Percentiles rank a stretch among this genome's conserved stretches.
These are phyloP conservation scores for Lentinula sp. DNA, from an alignment of 768 basidiomycete species.

Conservation along the genomic window DNA sequence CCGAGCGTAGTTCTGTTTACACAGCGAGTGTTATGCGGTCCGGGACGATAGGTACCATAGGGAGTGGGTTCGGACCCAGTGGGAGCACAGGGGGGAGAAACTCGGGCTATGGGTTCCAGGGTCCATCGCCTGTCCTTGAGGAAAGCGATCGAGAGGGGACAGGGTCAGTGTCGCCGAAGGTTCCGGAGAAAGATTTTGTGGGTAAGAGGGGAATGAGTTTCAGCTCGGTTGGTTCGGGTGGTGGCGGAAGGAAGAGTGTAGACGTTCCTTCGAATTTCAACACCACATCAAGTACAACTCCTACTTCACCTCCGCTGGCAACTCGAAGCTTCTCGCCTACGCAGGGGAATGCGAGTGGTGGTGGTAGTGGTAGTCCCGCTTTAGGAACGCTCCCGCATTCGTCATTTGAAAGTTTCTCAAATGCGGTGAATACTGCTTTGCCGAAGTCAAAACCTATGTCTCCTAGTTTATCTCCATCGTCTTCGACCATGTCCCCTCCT, in stretches of 20 bases:
- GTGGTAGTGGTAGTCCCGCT: background rate
- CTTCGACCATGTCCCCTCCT: too few species aligned
- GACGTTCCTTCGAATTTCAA: too few species aligned
- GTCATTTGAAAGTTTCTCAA: background rate
- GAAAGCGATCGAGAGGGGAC: slow-evolving; percentile 3
- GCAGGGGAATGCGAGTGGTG: too few species aligned
- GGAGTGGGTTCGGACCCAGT: background rate
- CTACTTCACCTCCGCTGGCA: too few species aligned
- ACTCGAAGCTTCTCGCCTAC: too few species aligned
- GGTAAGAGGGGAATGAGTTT: too few species aligned
- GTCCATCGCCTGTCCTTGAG: slow-evolving; percentile 10
- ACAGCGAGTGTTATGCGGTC: slow-evolving; percentile 2
- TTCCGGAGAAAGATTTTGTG: slow-evolving; percentile 1
- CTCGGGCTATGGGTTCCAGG: background rate
- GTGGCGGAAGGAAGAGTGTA: too few species aligned
- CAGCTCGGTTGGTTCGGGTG: too few species aligned
- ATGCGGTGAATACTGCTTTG: background rate
- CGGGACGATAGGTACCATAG: slow-evolving; percentile 11
- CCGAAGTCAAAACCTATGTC: background rate
- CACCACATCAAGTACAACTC: too few species aligned
- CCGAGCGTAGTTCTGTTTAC: slow-evolving; percentile 38
- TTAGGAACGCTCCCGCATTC: too few species aligned
- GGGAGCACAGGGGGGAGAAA: background rate
- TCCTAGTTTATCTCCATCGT: too few species aligned
- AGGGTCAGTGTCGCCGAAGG: background rate